Base-by-base conservation (phyloP, 805 yeast genomes). In the Henningerozyma blattae region DNA sequence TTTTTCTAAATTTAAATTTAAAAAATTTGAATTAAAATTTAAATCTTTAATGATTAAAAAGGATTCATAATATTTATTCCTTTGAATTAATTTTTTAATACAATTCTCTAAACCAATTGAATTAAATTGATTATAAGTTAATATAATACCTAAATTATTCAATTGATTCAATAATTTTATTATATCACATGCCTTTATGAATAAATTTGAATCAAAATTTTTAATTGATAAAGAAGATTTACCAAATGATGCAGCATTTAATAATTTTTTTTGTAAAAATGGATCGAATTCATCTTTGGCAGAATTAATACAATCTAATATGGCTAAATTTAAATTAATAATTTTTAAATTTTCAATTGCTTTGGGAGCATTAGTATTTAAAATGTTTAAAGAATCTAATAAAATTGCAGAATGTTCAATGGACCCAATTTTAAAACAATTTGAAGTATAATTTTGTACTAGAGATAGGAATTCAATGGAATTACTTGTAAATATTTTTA, bases 231-330 rank as follows among this genome's bases (percentile, higher is more conserved):
- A 64, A 0, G 82, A 67, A 45, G 52, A 45, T 27, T 89, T 91
- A 1, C 96, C 98, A 58, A 87, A 83, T 0, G 82, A 64, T 0
- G 87, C 94, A 2, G 95, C 94, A 34, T 74, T 68, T 26, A 91
- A 56, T 8, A 89, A 59, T 33, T 70, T 72, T 52, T 85, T 86
- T 47, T 91, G 98, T 78, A 87, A 71, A 34, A 65, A 62, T 0
- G 81, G 69, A 40, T 77, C 84, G 45, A 84, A 75, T 46, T 89
- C 97, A 35, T 75, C 77, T 3, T 73, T 54, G 1, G 95, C 79
- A 0, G 93, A 93, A 2, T 67, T 58, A 4, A 86, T 67, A 50
- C 95, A 83, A 15, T 68, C 71, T 22, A 67, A 65, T 1, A 89
- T 77, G 1, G 95, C 95, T 14, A 62, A 59, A 20, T 70, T 67